Percentiles rank a stretch among this genome's conserved stretches.
Evolutionary conservation across 2,329 filamentous ascomycete genomes (phyloP).

Genomic region (Didymellaceae sp.): DNA sequence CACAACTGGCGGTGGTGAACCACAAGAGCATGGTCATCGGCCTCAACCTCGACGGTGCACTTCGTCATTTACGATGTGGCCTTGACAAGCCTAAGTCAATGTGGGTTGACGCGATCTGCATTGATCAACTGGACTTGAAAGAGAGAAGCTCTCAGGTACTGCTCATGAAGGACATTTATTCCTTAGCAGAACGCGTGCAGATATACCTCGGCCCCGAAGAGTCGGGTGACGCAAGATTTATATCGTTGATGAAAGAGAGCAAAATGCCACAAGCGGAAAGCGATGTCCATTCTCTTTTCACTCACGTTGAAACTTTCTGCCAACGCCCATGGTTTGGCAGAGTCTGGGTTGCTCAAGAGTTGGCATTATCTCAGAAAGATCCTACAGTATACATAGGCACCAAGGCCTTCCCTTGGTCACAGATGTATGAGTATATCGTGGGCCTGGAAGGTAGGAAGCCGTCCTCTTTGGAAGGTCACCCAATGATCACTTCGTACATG

Average conservation of each 20-base stretch:
- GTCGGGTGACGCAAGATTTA: not conserved
- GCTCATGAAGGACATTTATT: constrained; percentile 17
- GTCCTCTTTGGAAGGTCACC: not conserved
- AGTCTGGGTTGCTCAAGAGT: constrained; percentile 21
- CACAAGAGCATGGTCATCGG: not conserved
- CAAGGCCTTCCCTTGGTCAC: not conserved
- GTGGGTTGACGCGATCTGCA: constrained; percentile 17
- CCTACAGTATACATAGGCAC: constrained; percentile 7
- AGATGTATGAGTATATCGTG: constrained; percentile 1
- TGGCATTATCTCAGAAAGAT: constrained; percentile 16
- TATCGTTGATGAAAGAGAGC: not conserved
- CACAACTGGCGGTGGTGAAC: not conserved
- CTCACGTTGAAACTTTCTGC: not conserved
- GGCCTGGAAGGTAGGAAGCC: not conserved
- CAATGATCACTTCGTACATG: not conserved
- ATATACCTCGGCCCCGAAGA: constrained; percentile 11
- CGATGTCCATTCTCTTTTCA: not conserved
- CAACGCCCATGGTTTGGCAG: constrained; percentile 15
- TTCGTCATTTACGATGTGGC: constrained; percentile 6
- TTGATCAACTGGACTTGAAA: constrained; percentile 13
- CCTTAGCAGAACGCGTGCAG: constrained; percentile 1
- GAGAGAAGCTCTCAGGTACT: constrained; percentile 18
- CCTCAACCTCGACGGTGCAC: constrained; percentile 12
- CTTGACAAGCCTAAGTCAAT: not conserved
- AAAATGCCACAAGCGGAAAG: not conserved